Evolutionary conservation across 768 basidiomycete genomes (phyloP), one percentile per base, ranked within the genome.

Genomic region (Leccinum uliginosum): DNA sequence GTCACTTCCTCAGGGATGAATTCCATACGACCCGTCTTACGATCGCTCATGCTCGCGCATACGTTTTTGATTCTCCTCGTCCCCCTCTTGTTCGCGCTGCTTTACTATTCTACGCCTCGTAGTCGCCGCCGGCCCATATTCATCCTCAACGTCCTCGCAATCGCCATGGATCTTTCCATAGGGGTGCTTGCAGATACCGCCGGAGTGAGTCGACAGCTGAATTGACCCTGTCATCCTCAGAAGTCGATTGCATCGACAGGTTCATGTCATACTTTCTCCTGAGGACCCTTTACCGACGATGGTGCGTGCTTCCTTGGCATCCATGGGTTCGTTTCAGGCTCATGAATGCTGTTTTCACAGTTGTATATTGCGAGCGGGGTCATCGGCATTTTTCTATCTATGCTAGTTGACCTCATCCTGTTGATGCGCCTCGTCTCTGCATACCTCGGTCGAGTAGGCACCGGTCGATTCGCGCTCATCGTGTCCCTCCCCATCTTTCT

Each of bases 11-110:
- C 19, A 11, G 40, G 19, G 19, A 43, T 19, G 10, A 12, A 43
- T 43, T 3, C 6, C 10, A 2, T 43, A 43, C 40, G 19, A 21
- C 40, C 40, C 40, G 4, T 43, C 19, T 43, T 43, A 43, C 40
- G 40, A 43, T 43, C 40, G 40, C 40, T 73, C 30, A 62, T 74
- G 59, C 65, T 74, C 27, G 63, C 62, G 1, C 68, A 72, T 35
- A 65, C 70, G 0, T 70, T 74, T 52, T 53, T 68, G 30, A 62
- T 67, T 3, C 62, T 73, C 12, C 68, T 71, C 5, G n/a, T 71
- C 1, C 66, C 70, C 32, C 71, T 71, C 56, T 47, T 71, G 9
- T 57, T 67, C 9, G 70, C 71, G 12, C 29, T 71, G 35, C 67
- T 71, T 54, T 67, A 69, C 52, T 71, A 64, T 26, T 73, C 71